Conservation (phyloP, 345 rosid genomes). For the Eutrema heterophyllum region DNA sequence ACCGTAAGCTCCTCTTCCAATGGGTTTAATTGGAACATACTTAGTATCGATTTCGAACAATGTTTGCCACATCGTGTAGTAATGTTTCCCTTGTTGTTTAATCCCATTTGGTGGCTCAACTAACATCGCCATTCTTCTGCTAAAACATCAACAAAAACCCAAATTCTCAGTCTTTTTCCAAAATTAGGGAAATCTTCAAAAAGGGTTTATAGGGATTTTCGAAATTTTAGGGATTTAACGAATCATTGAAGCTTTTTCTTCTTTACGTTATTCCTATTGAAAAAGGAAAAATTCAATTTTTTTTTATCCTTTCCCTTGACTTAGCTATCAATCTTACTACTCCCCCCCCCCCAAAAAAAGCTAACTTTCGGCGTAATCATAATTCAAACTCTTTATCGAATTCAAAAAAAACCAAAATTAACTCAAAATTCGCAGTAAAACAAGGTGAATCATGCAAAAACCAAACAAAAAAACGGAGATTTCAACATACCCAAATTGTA, state of each 20-base stretch:
- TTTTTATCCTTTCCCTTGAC: slow-evolving; percentile 19
- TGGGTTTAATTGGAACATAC: slow-evolving; percentile 83
- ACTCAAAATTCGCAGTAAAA: background rate
- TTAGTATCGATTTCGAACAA: slow-evolving; percentile 82
- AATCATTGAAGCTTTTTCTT: slow-evolving; percentile 23
- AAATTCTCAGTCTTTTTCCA: background rate
- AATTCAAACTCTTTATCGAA: background rate
- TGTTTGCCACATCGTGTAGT: slow-evolving; percentile 75
- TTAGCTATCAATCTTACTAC: slow-evolving; percentile 35
- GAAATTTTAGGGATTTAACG: background rate
- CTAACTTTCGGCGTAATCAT: slow-evolving; percentile 23
- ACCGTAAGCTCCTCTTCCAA: slow-evolving; percentile 87
- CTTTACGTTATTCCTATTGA: slow-evolving; percentile 15
- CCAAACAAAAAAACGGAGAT: background rate
- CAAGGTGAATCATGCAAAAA: background rate
- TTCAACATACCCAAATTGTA: slow-evolving; percentile 1
- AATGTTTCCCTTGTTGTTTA: slow-evolving; percentile 60
- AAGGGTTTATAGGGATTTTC: slow-evolving; percentile 12
- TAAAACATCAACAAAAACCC: background rate
- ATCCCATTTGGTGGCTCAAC: slow-evolving; percentile 86
- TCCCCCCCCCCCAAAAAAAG: slow-evolving; percentile 9
- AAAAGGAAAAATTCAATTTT: slow-evolving; percentile 9
- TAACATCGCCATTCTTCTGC: slow-evolving; percentile 60
- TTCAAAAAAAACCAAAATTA: background rate
- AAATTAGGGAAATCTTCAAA: background rate